Percentiles rank a stretch among this genome's conserved stretches.
Conservation (phyloP, 495 filamentous ascomycete species). For the Podospora fimiseda region DNA sequence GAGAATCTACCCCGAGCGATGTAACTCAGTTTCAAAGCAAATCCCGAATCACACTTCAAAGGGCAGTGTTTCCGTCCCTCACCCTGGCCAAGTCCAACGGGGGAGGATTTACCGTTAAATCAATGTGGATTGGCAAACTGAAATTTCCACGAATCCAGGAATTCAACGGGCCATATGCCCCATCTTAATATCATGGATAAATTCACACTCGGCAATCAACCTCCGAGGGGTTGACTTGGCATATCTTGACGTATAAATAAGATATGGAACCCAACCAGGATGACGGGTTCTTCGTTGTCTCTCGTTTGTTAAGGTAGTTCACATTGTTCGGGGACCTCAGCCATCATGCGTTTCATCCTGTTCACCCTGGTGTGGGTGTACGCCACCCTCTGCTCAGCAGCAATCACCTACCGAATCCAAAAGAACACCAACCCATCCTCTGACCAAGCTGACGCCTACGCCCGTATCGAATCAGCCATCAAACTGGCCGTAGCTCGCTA, state of each 20-base stretch:
- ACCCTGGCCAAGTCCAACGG: neutral
- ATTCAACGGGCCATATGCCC: neutral
- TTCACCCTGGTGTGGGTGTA: slow-evolving; percentile 20
- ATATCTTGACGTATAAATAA: neutral
- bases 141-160: slow-evolving; percentile 15
- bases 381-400: slow-evolving; percentile 21
- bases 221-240: too few relatives aligned
- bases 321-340: neutral
- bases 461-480: slow-evolving; percentile 34
- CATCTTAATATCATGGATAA: neutral
- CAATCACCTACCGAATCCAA: slow-evolving; percentile 29
- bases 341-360: slow-evolving; percentile 28
- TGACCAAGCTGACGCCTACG: slow-evolving; percentile 36
- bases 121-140: neutral
- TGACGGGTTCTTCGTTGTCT: neutral
- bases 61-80: too few relatives aligned
- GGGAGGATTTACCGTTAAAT: neutral
- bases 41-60: too few relatives aligned
- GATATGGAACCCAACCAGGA: neutral
- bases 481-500: slow-evolving; percentile 30
- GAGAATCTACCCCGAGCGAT: too few relatives aligned
- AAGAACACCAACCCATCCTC: slow-evolving; percentile 26
- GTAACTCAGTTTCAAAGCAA: too few relatives aligned
- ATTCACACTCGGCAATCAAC: neutral
- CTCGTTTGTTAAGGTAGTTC: neutral